Evolutionary conservation across 2,329 filamentous ascomycete genomes (phyloP), one percentile per base, ranked within the genome.

Genomic region (Drechmeria coniospora): DNA sequence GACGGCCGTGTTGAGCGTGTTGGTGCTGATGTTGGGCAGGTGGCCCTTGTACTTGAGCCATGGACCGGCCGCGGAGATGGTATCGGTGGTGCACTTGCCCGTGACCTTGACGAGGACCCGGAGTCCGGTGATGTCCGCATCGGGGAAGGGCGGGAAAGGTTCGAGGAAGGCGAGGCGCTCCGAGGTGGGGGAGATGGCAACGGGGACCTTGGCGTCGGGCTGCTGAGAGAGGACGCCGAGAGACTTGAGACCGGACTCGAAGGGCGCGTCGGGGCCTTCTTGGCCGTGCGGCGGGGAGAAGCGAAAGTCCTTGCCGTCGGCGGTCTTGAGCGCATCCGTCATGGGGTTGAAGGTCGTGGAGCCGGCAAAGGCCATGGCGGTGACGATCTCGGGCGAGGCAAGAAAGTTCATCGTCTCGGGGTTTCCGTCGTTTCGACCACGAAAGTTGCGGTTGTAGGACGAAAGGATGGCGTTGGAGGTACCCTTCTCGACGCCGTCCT

Each of bases 21-120:
- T 98, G 49, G 83, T 83, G 42, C 77, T 80, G 54, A 98, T 98
- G 64, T 98, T 98, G 53, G 90, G 83, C 36, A 98, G 72, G 56
- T 98, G 90, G 36, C 90, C 90, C 66, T 95, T 95, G 73, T 95
- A 98, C 59, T 95, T 95, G 41, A 98, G 72, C 87, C 87, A 95
- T 11, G 87, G 87, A 5, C 87, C 87, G 1, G 87, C 87, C 19
- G 87, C 87, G 21, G 86, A 95, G 56, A 98, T 98, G 43, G 90
- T 95, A 57, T 98, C 90, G 23, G 90, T 98, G 32, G 90, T 98
- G 66, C 90, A 98, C 61, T 98, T 93, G 38, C 90, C 90, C 37
- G 86, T 79, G 38, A 95, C 79, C 61, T 95, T 95, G 65, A 92
- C 87, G 11, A 98, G 76, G 12, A 98, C 84, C 28, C 75, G 75